Base-by-base conservation (phyloP, 192 early-diverging fungal genomes). In the Coemansia sp. region DNA sequence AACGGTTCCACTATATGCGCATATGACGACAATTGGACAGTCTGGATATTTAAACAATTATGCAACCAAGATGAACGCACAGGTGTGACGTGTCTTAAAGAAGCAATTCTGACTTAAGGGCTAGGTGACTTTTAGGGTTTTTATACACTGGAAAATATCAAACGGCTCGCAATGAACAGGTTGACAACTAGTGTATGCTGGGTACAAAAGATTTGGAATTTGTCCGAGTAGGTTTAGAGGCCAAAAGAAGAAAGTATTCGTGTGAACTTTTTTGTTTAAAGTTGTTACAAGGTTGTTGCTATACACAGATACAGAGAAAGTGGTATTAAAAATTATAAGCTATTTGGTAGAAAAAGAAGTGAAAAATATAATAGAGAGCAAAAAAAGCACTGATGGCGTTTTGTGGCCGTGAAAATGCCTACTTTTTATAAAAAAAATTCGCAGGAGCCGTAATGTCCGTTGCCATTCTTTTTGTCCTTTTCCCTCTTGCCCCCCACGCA, bases 401-500 rank as follows among this genome's bases (percentile, higher is more conserved):
- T 2, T 30, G 50, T 18, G 30, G 30, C 50, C 33, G 21, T 23
- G 22, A 54, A 54, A 39, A 23, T 52, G 50, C 25, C 50, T 30
- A 48, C 47, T 40, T 60, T 51, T 57, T 60, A 37, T 37, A 37
- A 52, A 52, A 52, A 37, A 12, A 19, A 17, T 18, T 17, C 25
- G 25, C 30, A 8, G 27, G 27, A 30, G 37, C 15, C 38, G 58
- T 22, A 48, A 60, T 51, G 46, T 43, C 57, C 57, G 46, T 24
- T 21, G 21, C 53, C 19, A 18, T 52, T 37, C 25, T 37, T 34
- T 59, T 50, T 60, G 39, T 51, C 30, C 37, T 52, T 60, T 60
- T 39, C 19, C 18, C 46, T 50, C 57, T 59, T 23, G 33, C 59
- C 52, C 43, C 21, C 61, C 53, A 50, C 60, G 61, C 67, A 63